A percentile compares a stretch with the other conserved stretches of the same genome.
phyloP scores from a whole-genome alignment of 1,139 yeast genomes.

The Geotrichum histeridarum region DNA sequence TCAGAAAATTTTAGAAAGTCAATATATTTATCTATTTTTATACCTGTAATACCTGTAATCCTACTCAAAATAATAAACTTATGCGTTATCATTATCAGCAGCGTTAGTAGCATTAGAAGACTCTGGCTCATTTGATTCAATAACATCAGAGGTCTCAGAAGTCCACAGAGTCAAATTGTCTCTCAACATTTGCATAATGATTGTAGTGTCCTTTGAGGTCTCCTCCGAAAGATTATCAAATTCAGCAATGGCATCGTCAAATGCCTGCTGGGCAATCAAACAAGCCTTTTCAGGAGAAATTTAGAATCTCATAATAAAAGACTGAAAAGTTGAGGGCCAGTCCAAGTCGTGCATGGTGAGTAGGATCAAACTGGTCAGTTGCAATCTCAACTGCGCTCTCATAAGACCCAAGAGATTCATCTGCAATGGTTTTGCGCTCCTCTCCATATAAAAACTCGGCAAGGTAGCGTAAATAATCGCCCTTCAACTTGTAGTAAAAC shows the following conservation, averaged over 20 bases:
- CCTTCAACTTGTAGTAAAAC: conserved; percentile 98
- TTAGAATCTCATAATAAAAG: conserved; percentile 95
- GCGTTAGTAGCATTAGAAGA: background rate
- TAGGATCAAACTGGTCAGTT: conserved; percentile 94
- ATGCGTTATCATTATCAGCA: background rate
- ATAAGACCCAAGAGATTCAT: conserved; percentile 90
- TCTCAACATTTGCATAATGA: conserved; percentile 97
- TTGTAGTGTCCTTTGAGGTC: conserved; percentile 95
- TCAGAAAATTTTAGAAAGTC: too few species aligned
- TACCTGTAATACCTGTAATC: too few species aligned
- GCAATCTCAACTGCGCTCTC: conserved; percentile 96
- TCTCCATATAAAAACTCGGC: conserved; percentile 95
- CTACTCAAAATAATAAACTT: too few species aligned
- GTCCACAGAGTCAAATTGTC: conserved; percentile 96
- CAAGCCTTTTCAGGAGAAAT: conserved; percentile 99
- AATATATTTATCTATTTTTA: too few species aligned
- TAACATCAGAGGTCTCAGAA: background rate
- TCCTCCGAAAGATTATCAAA: conserved; percentile 96
- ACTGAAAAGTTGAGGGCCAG: conserved; percentile 97
- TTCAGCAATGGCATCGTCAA: conserved; percentile 98
- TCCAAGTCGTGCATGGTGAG: conserved; percentile 98
- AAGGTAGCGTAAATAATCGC: conserved; percentile 98
- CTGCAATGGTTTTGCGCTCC: conserved; percentile 91
- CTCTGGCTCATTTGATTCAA: background rate
- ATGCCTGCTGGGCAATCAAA: conserved; percentile 98